Evolutionary conservation across 1,284 basidiomycete genomes (phyloP).

Genomic region (Tranzscheliella williamsii): DNA sequence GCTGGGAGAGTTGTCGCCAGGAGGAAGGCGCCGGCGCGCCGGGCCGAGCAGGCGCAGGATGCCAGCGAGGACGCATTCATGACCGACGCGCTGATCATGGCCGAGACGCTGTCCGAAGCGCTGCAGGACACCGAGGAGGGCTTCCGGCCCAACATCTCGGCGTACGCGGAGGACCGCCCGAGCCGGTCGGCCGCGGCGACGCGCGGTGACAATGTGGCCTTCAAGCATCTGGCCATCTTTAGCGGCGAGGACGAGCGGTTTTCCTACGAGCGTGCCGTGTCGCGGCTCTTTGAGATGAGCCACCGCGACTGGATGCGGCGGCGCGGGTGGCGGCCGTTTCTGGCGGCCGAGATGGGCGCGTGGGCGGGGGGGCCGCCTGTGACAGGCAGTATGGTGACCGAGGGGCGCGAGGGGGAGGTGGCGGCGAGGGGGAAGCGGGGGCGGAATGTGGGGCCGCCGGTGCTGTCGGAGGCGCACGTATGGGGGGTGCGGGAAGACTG

Average conservation of each 20-base stretch:
- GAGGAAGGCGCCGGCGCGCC: slow-evolving; percentile 2
- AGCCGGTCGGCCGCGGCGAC: neutral
- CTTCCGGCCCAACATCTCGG: slow-evolving; percentile 69
- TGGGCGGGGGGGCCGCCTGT: too few species aligned
- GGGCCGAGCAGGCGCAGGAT: slow-evolving; percentile 14
- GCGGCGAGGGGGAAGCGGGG: slow-evolving; percentile 7
- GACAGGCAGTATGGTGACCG: too few species aligned
- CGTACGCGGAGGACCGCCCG: slow-evolving; percentile 63
- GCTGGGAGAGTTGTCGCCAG: slow-evolving; percentile 20
- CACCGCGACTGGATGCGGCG: slow-evolving; percentile 38
- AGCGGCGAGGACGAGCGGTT: slow-evolving; percentile 73
- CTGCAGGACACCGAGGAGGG: slow-evolving; percentile 64
- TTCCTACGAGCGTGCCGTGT: slow-evolving; percentile 72
- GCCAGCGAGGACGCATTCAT: slow-evolving; percentile 31
- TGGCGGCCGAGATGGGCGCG: slow-evolving; percentile 27
- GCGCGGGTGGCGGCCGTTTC: slow-evolving; percentile 44
- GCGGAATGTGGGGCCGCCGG: slow-evolving; percentile 33
- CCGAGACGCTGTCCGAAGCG: slow-evolving; percentile 68
- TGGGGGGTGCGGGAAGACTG: slow-evolving; percentile 65
- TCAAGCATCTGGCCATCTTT: slow-evolving; percentile 68
- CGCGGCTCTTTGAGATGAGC: slow-evolving; percentile 70
- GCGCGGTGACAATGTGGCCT: slow-evolving; percentile 59
- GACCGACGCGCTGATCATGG: slow-evolving; percentile 66
- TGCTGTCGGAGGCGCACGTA: slow-evolving; percentile 38
- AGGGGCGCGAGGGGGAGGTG: slow-evolving; percentile 6